A percentile compares a stretch with the other conserved stretches of the same genome.
Evolutionary conservation across 2,329 filamentous ascomycete genomes (phyloP).

Genomic region (Diplodia corticola): DNA sequence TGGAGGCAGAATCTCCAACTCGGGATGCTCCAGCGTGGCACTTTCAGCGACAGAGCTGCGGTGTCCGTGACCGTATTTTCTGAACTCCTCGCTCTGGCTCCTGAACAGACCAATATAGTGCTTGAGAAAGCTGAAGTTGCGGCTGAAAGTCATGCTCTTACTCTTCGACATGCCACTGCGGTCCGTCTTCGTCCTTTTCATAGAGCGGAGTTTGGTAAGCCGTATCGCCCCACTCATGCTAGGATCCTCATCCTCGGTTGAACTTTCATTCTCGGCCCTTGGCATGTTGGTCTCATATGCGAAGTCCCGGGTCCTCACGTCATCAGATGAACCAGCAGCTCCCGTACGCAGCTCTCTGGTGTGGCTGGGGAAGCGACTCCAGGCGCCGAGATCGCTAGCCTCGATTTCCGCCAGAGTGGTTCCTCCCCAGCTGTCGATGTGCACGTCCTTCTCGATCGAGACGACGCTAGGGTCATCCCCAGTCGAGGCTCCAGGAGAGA

Average conservation of each 20-base stretch:
- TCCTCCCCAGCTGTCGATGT: not conserved
- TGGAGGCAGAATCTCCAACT: conserved; percentile 49
- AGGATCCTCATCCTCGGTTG: conserved; percentile 32
- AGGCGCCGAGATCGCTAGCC: conserved; percentile 35
- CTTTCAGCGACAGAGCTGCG: conserved; percentile 45
- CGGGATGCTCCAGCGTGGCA: conserved; percentile 48
- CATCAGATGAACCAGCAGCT: conserved; percentile 42
- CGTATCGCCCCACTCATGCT: not conserved
- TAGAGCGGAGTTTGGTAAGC: not conserved
- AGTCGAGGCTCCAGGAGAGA: conserved; percentile 3
- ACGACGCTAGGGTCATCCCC: not conserved
- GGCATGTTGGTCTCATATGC: conserved; percentile 38
- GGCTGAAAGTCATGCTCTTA: conserved; percentile 45
- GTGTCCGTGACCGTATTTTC: conserved; percentile 45
- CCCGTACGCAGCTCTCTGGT: conserved; percentile 43
- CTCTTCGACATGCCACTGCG: conserved; percentile 32
- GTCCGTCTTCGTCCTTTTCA: conserved; percentile 17
- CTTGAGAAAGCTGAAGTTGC: conserved; percentile 41
- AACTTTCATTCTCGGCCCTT: conserved; percentile 25
- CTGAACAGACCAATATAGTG: conserved; percentile 49
- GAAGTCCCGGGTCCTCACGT: conserved; percentile 46
- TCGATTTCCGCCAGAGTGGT: conserved; percentile 1
- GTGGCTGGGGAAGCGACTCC: conserved; percentile 50
- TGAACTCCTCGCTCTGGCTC: conserved; percentile 41
- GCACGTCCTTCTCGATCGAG: not conserved